These are phyloP conservation scores for Pistacia integerrima DNA, from an alignment of 345 rosid genomes.

Conservation along the genomic window DNA sequence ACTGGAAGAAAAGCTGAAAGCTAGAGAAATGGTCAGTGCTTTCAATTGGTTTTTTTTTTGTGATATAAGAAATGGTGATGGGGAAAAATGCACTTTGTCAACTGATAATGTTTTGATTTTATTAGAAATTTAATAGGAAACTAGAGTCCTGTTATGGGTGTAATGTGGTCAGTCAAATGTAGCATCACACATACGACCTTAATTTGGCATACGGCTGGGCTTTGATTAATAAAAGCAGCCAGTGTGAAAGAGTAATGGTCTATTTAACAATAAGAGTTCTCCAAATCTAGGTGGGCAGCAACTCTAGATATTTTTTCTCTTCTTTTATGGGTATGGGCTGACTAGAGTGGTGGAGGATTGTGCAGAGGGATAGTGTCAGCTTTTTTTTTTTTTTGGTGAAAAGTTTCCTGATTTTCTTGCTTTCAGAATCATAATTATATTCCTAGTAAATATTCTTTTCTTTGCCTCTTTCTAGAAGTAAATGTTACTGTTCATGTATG, in stretches of 20 bases:
- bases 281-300: background rate
- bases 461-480: background rate
- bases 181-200: background rate
- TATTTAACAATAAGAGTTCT: background rate
- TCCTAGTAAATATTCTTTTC: background rate
- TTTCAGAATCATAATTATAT: background rate
- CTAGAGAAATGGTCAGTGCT: constrained; percentile 73
- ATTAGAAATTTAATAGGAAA: background rate
- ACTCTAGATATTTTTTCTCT: background rate
- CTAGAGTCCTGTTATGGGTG: background rate
- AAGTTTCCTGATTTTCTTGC: background rate
- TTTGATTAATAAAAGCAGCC: background rate
- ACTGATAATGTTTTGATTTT: background rate
- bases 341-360: background rate
- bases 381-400: background rate
- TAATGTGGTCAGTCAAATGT: background rate
- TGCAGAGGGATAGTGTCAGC: background rate
- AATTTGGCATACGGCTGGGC: background rate
- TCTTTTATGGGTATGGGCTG: background rate
- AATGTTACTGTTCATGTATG: background rate
- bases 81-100: background rate
- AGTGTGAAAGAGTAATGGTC: background rate
- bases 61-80: background rate
- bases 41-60: constrained; percentile 1
- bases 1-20: constrained; percentile 74